Base-by-base conservation (phyloP, 75 land plant species). In the Cunninghamia lanceolata region DNA sequence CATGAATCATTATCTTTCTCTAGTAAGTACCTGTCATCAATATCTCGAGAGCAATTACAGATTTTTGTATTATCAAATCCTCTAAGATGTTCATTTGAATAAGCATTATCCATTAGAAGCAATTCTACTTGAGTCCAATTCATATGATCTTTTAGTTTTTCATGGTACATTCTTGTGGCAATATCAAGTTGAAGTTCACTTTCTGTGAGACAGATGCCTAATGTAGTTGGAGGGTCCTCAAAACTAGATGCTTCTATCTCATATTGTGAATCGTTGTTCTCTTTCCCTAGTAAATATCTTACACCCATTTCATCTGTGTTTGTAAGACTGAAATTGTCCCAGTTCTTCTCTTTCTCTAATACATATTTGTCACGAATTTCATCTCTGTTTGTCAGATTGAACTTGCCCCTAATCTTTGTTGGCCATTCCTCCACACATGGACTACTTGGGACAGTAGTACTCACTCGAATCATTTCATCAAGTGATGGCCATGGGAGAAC, bases 401-500 rank as follows among this genome's bases (percentile, higher is more conserved):
- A 73, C 30, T 73, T 11, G 3, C 32, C 32, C 32, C 28, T 13
- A 6, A n/a, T 73, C 34, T 28, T 13, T 13, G 30, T 73, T 9
- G 13, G 32, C 30, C 30, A 3, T n/a, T 73, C 38, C 11, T 34
- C 76, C 76, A 34, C 76, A 13, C 28, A n/a, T 73, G 34, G 25
- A 9, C 39, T 38, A 81, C 19, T 81, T 25, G 82, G 21, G 5
- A 50, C 53, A 17, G 53, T 84, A 43, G 71, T 87, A 40, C 90
- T 85, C 42, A 88, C 85, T 70, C 89, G 90, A 42, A 92, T 56
- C 85, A 92, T 43, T 90, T 92, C 92, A 86, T 92, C 94, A 36
- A 92, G 83, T 78, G 88, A 88, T 28, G 86, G 90, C 34, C 84
- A 83, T 73, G n/a, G 76, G 34, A 8, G 76, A 39, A 43, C 63